phyloP scores from a whole-genome alignment of 2,329 filamentous ascomycete species.

The Hypoxylon sp. region DNA sequence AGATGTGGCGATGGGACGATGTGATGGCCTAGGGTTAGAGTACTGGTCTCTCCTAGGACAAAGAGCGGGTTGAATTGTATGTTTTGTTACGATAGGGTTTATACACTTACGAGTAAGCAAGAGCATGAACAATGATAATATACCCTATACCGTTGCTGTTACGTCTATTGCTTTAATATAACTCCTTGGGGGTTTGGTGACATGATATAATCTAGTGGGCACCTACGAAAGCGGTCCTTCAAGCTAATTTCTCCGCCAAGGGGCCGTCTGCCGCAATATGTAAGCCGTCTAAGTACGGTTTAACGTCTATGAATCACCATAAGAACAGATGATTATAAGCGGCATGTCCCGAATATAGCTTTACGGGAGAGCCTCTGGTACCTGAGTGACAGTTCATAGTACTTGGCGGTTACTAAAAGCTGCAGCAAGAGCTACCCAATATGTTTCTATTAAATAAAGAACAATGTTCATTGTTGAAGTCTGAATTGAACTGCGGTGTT shows the following conservation, averaged over 20 bases:
- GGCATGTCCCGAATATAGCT: not conserved
- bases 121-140: not conserved
- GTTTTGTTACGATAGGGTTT: not conserved
- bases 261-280: too few species aligned
- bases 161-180: not conserved
- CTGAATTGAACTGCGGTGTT: too few species aligned
- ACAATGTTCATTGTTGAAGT: not conserved
- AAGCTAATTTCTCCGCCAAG: too few species aligned
- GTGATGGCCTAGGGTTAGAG: not conserved
- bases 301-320: too few species aligned
- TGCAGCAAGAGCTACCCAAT: not conserved
- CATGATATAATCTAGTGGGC: too few species aligned
- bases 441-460: not conserved
- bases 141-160: not conserved
- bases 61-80: not conserved
- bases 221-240: too few species aligned
- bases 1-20: not conserved
- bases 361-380: not conserved
- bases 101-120: not conserved
- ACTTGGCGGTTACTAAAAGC: not conserved
- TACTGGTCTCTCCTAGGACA: not conserved
- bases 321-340: too few species aligned
- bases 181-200: not conserved
- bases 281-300: too few species aligned
- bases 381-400: not conserved